Conservation (phyloP, 768 basidiomycete species). For the Trametes villosa region DNA sequence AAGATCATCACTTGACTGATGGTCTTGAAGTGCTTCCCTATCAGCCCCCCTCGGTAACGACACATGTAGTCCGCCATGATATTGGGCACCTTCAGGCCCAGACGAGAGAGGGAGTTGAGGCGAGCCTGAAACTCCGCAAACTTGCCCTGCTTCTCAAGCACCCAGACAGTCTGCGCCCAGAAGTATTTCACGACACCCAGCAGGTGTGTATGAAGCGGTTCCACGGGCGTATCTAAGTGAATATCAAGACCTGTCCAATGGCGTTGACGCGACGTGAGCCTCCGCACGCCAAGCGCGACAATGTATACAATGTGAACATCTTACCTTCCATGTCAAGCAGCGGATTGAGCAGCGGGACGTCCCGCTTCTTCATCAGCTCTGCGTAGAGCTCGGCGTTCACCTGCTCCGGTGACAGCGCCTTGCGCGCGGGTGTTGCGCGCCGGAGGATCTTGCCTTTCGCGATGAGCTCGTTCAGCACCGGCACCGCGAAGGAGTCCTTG, state of each 20-base stretch:
- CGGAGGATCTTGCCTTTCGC: constrained; percentile 16
- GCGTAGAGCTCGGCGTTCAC: constrained; percentile 4
- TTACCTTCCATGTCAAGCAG: constrained; percentile 13
- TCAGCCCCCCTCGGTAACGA: constrained; percentile 35
- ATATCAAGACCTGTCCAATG: constrained; percentile 31
- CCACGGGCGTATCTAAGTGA: constrained; percentile 38
- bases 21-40: constrained; percentile 40
- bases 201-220: constrained; percentile 41
- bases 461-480: constrained; percentile 9
- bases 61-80: constrained; percentile 39
- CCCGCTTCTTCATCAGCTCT: constrained; percentile 1
- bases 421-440: background rate
- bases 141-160: constrained; percentile 30
- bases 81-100: constrained; percentile 33
- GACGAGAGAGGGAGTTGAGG: constrained; percentile 29
- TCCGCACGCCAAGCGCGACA: too few species aligned
- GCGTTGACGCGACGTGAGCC: too few species aligned
- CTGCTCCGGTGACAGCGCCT: background rate
- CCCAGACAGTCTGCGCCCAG: constrained; percentile 31
- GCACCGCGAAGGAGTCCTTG: constrained; percentile 22
- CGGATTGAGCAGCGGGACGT: constrained; percentile 8
- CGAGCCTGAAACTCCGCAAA: constrained; percentile 29
- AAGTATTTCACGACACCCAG: constrained; percentile 42
- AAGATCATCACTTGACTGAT: constrained; percentile 25
- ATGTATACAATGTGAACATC: too few species aligned